These are phyloP conservation scores for Aspergillus cejpii DNA, from an alignment of 2,329 filamentous ascomycete genomes.

Conservation along the genomic window DNA sequence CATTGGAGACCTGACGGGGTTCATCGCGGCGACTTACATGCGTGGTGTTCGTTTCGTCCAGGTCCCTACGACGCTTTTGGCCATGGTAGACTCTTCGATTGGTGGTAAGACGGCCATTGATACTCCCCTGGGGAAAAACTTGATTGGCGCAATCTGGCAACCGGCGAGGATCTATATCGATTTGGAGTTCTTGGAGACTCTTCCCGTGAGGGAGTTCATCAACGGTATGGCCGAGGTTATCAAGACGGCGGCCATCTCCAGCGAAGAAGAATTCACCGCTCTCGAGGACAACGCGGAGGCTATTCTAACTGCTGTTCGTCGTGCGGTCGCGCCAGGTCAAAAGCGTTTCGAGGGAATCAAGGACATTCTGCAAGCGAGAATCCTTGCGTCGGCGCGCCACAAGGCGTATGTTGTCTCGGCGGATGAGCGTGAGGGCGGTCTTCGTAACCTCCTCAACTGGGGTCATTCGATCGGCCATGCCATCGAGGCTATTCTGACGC, in stretches of 20 bases:
- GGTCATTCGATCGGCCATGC: conserved; percentile 97
- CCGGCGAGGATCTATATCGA: conserved; percentile 92
- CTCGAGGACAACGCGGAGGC: conserved; percentile 73
- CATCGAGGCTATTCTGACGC: conserved; percentile 89
- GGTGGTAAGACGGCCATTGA: conserved; percentile 98
- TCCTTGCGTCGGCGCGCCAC: conserved; percentile 82
- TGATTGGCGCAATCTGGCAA: conserved; percentile 96
- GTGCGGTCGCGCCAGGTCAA: conserved; percentile 50
- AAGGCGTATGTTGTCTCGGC: conserved; percentile 92
- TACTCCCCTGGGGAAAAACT: conserved; percentile 89
- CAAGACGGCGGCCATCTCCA: conserved; percentile 95
- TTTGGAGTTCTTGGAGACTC: conserved; percentile 78
- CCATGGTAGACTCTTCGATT: conserved; percentile 98
- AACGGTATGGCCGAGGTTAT: conserved; percentile 99
- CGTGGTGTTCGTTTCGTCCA: conserved; percentile 92
- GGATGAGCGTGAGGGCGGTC: conserved; percentile 87
- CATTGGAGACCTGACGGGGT: conserved; percentile 96
- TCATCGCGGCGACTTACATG: conserved; percentile 98
- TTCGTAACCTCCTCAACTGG: conserved; percentile 93
- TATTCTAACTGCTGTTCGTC: conserved; percentile 67
- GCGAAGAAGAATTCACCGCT: conserved; percentile 75
- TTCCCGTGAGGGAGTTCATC: conserved; percentile 87
- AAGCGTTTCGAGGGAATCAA: conserved; percentile 64
- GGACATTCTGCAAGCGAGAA: conserved; percentile 66
- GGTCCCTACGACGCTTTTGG: conserved; percentile 85